These are phyloP conservation scores for Aureobasidium sp. DNA, from an alignment of 2,329 filamentous ascomycete species.

Conservation along the genomic window DNA sequence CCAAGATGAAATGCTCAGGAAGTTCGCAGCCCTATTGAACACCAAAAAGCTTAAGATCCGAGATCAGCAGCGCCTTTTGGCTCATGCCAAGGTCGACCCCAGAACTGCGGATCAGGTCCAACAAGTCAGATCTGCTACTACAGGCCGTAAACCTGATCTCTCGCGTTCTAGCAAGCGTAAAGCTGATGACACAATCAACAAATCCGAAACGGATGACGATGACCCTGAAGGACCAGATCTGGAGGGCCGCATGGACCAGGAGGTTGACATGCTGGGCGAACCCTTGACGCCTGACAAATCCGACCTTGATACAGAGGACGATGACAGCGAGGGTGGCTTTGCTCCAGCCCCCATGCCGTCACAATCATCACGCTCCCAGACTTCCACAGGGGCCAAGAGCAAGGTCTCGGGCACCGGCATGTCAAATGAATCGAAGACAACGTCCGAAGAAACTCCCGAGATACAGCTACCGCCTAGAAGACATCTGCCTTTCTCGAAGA, in stretches of 20 bases:
- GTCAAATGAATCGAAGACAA: not conserved
- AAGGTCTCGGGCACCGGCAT: not conserved
- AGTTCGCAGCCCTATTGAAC: constrained; percentile 65
- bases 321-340: constrained; percentile 22
- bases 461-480: constrained; percentile 30
- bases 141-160: constrained; percentile 21
- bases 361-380: constrained; percentile 1
- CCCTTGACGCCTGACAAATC: constrained; percentile 21
- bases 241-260: constrained; percentile 40
- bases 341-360: constrained; percentile 18
- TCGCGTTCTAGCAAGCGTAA: constrained; percentile 30
- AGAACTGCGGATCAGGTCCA: constrained; percentile 16
- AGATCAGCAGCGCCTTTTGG: constrained; percentile 60
- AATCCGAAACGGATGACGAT: constrained; percentile 19
- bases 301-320: constrained; percentile 24
- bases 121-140: not conserved
- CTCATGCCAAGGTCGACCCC: constrained; percentile 55
- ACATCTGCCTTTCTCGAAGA: constrained; percentile 40
- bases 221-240: constrained; percentile 33
- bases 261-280: constrained; percentile 25
- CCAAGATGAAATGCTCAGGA: constrained; percentile 59
- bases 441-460: not conserved
- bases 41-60: constrained; percentile 75
- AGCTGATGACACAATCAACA: constrained; percentile 19
- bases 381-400: not conserved